These are phyloP conservation scores for Cladorrhinum sp. DNA, from an alignment of 2,329 filamentous ascomycete genomes.

Conservation along the genomic window DNA sequence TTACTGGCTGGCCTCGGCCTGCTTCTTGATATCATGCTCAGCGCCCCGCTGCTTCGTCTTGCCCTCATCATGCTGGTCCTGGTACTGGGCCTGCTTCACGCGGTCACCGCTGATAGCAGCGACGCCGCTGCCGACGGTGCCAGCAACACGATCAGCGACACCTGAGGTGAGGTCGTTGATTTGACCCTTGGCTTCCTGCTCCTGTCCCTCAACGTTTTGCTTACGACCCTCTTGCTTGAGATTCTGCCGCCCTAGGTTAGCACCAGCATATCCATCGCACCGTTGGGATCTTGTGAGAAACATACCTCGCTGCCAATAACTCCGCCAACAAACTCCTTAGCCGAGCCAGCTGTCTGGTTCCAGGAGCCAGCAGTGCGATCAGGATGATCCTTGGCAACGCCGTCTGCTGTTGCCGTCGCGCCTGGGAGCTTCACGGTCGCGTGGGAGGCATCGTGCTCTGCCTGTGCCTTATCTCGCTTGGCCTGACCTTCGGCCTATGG, in stretches of 20 bases:
- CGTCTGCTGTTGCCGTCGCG: constrained; percentile 64
- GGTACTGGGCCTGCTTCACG: constrained; percentile 60
- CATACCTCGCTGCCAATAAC: constrained; percentile 67
- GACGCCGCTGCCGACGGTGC: constrained; percentile 67
- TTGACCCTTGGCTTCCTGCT: constrained; percentile 80
- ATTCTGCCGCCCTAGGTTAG: constrained; percentile 37
- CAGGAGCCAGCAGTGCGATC: constrained; percentile 70
- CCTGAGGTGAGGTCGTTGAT: constrained; percentile 70
- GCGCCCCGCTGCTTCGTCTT: constrained; percentile 79
- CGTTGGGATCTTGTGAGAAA: background rate
- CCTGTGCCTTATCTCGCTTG: constrained; percentile 62
- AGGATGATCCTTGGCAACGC: constrained; percentile 67
- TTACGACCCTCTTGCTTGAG: constrained; percentile 71
- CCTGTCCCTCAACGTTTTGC: constrained; percentile 78
- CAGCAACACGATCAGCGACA: constrained; percentile 62
- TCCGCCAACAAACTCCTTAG: constrained; percentile 77
- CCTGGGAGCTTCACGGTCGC: constrained; percentile 71
- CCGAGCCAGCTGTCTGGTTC: constrained; percentile 86
- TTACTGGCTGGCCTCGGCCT: constrained; percentile 47
- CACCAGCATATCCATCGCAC: background rate
- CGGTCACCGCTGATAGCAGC: constrained; percentile 72
- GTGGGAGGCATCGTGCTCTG: constrained; percentile 72
- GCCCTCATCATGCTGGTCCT: constrained; percentile 71
- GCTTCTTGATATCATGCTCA: constrained; percentile 76
- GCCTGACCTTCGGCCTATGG: constrained; percentile 53